Percentiles rank a stretch among this genome's conserved stretches.
phyloP scores from a whole-genome alignment of 2,329 filamentous ascomycete genomes.

The Sodiomyces alkalinus region DNA sequence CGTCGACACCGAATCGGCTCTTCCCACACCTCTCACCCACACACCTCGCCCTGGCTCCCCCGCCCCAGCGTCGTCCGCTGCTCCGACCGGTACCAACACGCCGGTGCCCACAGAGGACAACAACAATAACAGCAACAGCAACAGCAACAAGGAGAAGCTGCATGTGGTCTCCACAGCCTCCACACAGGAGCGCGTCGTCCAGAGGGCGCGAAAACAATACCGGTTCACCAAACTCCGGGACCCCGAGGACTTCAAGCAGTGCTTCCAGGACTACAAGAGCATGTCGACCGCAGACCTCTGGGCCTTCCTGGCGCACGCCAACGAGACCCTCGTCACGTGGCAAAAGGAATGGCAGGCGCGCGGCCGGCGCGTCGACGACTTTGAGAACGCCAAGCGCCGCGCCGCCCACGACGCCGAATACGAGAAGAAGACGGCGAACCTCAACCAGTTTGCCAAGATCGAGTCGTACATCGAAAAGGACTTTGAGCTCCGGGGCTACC shows the following conservation, averaged over 20 bases:
- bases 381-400: constrained; percentile 39
- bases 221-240: constrained; percentile 35
- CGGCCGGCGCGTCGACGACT: constrained; percentile 36
- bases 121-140: too few species aligned
- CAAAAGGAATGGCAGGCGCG: constrained; percentile 38
- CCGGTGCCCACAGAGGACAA: constrained; percentile 14
- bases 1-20: constrained; percentile 12
- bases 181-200: too few species aligned
- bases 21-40: constrained; percentile 20
- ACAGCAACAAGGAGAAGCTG: neutral
- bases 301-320: constrained; percentile 26
- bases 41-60: constrained; percentile 24
- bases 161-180: neutral
- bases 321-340: constrained; percentile 31
- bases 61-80: constrained; percentile 13
- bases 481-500: constrained; percentile 38
- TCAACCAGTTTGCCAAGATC: constrained; percentile 16
- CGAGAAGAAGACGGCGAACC: constrained; percentile 26
- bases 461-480: constrained; percentile 33
- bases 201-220: constrained; percentile 14
- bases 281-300: constrained; percentile 31
- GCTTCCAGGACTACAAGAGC: constrained; percentile 33
- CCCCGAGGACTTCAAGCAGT: constrained; percentile 29
- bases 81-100: constrained; percentile 14
- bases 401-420: constrained; percentile 31